phyloP scores from a whole-genome alignment of 2,329 filamentous ascomycete genomes.

The Sodiomyces alkalinus region DNA sequence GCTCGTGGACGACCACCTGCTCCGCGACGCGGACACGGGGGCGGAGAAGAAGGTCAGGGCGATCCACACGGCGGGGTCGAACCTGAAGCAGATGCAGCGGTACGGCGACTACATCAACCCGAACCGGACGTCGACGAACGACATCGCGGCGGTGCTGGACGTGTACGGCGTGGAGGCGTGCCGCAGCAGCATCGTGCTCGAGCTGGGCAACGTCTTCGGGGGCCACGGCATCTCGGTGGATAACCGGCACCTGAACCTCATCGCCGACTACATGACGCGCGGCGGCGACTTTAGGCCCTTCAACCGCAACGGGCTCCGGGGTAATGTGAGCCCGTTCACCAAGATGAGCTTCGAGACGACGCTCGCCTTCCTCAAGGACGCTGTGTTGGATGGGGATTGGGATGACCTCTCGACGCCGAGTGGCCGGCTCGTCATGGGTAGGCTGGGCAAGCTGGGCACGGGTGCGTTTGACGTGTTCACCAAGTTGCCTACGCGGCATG shows the following conservation, averaged over 20 bases:
- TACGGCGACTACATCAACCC: conserved; percentile 77
- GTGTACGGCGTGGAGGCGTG: conserved; percentile 91
- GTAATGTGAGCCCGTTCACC: conserved; percentile 80
- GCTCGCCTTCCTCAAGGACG: conserved; percentile 81
- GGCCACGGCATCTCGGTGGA: conserved; percentile 90
- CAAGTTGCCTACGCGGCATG: conserved; percentile 36
- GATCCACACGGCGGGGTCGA: conserved; percentile 72
- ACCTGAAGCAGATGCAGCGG: conserved; percentile 79
- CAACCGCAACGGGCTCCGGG: conserved; percentile 75
- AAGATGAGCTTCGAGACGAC: conserved; percentile 99
- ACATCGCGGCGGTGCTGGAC: conserved; percentile 69
- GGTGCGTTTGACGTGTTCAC: conserved; percentile 82
- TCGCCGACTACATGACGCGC: conserved; percentile 96
- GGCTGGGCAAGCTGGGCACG: conserved; percentile 70
- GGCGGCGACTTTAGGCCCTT: conserved; percentile 81
- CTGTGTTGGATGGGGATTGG: conserved; percentile 77
- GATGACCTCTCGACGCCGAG: conserved; percentile 79
- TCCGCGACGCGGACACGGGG: conserved; percentile 29
- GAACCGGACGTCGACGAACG: conserved; percentile 79
- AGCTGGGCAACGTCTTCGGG: conserved; percentile 73
- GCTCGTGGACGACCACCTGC: conserved; percentile 44
- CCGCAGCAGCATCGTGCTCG: conserved; percentile 70
- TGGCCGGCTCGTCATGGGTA: conserved; percentile 76
- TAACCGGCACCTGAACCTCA: conserved; percentile 81
- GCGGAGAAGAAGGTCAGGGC: conserved; percentile 34